phyloP scores from a whole-genome alignment of 208 protist species.

The Lotmaria passim region DNA sequence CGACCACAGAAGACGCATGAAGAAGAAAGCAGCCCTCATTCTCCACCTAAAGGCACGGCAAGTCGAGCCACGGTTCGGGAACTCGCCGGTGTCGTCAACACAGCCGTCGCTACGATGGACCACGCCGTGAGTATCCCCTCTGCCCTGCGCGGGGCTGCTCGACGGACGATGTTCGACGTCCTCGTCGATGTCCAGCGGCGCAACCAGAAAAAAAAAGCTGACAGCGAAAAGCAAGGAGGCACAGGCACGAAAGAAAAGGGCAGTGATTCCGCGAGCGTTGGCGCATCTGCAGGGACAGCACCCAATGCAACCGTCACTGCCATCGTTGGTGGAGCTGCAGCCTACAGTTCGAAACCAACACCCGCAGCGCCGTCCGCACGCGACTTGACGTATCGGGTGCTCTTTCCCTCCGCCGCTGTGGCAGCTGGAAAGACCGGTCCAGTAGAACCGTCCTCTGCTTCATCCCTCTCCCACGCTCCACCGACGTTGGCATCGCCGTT shows the following conservation, averaged over 20 bases:
- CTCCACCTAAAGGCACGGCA: too few species aligned
- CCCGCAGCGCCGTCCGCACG: constrained; percentile 5
- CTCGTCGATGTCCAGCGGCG: constrained; percentile 29
- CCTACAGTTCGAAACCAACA: too few species aligned
- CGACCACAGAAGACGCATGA: too few species aligned
- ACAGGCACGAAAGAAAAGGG: neutral
- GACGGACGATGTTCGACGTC: constrained; percentile 82
- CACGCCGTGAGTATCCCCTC: constrained; percentile 57
- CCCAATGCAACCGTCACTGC: too few species aligned
- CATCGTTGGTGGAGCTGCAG: too few species aligned
- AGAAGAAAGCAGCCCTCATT: too few species aligned
- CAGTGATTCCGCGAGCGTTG: neutral
- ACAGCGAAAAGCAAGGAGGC: neutral
- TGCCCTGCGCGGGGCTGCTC: constrained; percentile 56
- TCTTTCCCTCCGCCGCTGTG: constrained; percentile 13
- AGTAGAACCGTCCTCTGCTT: too few species aligned
- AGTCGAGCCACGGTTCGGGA: neutral
- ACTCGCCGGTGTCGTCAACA: constrained; percentile 7
- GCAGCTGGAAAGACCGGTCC: neutral
- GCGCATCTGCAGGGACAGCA: too few species aligned
- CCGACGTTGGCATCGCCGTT: too few species aligned
- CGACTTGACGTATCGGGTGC: constrained; percentile 15
- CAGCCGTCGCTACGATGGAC: constrained; percentile 58
- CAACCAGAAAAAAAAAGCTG: neutral
- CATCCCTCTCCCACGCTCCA: too few species aligned